A percentile compares a stretch with the other conserved stretches of the same genome.
Evolutionary conservation across 75 land plant species (phyloP).

Genomic region (Sequoiadendron giganteum): DNA sequence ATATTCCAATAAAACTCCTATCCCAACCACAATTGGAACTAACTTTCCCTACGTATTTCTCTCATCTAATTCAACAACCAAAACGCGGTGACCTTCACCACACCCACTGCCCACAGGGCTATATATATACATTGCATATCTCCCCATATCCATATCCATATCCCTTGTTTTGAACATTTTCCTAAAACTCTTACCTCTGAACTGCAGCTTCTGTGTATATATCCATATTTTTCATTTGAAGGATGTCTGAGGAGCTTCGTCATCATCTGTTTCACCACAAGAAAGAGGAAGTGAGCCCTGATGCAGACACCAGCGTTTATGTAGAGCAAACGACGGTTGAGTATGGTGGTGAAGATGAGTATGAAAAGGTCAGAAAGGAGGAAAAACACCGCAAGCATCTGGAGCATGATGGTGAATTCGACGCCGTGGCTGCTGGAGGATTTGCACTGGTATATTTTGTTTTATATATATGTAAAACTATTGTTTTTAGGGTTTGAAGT

Average conservation of each 20-base stretch:
- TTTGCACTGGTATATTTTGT: slow-evolving; percentile 25
- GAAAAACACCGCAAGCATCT: slow-evolving; percentile 7
- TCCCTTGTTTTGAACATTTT: not conserved
- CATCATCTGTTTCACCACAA: not conserved
- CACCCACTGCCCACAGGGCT: not conserved
- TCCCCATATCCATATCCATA: not conserved
- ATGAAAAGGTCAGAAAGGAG: not conserved
- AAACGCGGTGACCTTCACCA: not conserved
- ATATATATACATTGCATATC: not conserved
- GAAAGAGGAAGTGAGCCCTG: not conserved
- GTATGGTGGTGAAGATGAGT: not conserved
- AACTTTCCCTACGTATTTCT: too few relatives aligned
- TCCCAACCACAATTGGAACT: too few relatives aligned
- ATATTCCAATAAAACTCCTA: too few relatives aligned
- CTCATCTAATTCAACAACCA: too few relatives aligned
- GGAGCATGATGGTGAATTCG: slow-evolving; percentile 23
- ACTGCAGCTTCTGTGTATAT: too few relatives aligned
- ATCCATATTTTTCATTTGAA: not conserved
- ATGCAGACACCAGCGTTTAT: not conserved
- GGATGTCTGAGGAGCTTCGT: not conserved
- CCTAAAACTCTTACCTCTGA: not conserved
- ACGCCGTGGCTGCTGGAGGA: slow-evolving; percentile 30
- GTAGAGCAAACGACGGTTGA: not conserved
- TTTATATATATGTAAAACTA: not conserved
- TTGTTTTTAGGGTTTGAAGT: not conserved